Percentiles rank a stretch among this genome's conserved stretches.
These are phyloP conservation scores for Kodamaea hsintzibuensis DNA, from an alignment of 805 yeast genomes.

Conservation along the genomic window DNA sequence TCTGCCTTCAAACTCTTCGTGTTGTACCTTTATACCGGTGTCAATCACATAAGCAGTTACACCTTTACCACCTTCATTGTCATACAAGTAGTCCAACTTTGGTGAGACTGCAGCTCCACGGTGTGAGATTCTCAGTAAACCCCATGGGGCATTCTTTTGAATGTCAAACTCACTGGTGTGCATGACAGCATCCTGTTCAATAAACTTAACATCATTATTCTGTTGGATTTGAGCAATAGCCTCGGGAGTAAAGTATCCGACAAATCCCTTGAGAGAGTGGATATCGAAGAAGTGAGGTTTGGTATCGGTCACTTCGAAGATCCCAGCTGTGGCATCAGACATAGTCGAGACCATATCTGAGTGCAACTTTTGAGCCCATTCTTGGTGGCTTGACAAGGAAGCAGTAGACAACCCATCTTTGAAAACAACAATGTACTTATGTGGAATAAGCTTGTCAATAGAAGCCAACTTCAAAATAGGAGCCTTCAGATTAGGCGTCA, in stretches of 20 bases:
- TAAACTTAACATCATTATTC: slow-evolving; percentile 19
- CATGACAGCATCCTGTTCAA: slow-evolving; percentile 26
- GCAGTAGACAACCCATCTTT: slow-evolving; percentile 10
- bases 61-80: slow-evolving; percentile 45
- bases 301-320: slow-evolving; percentile 16
- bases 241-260: slow-evolving; percentile 21
- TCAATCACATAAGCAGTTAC: slow-evolving; percentile 80
- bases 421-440: slow-evolving; percentile 15
- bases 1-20: slow-evolving; percentile 66
- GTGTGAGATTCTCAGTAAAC: slow-evolving; percentile 39
- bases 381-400: slow-evolving; percentile 7
- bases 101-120: slow-evolving; percentile 25
- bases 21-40: slow-evolving; percentile 68
- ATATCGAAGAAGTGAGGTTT: slow-evolving; percentile 14
- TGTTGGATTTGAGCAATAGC: slow-evolving; percentile 15
- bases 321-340: neutral
- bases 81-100: slow-evolving; percentile 40
- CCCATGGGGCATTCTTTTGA: slow-evolving; percentile 44
- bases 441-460: slow-evolving; percentile 9
- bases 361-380: slow-evolving; percentile 10
- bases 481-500: neutral
- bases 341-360: neutral
- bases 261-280: slow-evolving; percentile 18
- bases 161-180: slow-evolving; percentile 25
- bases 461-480: slow-evolving; percentile 1